Evolutionary conservation across 192 early-diverging fungal genomes (phyloP).

Genomic region (Podila clonocystis): DNA sequence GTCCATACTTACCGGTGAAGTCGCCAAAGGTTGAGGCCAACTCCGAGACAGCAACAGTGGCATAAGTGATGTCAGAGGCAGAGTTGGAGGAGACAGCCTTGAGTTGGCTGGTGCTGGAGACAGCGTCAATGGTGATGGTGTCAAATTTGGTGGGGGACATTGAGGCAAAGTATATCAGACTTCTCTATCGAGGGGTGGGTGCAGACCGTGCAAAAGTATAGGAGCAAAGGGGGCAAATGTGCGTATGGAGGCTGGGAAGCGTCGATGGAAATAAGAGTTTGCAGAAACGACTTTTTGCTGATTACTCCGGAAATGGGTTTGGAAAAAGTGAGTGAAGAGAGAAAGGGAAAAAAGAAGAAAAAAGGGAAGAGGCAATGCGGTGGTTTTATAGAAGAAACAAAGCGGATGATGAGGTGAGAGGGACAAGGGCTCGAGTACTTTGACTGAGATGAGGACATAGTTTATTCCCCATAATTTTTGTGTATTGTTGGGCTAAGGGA

Average conservation of each 20-base stretch:
- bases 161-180: slow-evolving; percentile 21
- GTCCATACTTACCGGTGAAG: slow-evolving; percentile 15
- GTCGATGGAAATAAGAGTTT: not conserved
- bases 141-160: slow-evolving; percentile 28
- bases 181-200: slow-evolving; percentile 42
- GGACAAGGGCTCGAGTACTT: too few species aligned
- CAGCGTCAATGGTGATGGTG: not conserved
- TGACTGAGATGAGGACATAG: too few species aligned
- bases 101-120: not conserved
- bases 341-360: too few species aligned
- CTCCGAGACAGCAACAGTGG: slow-evolving; percentile 3
- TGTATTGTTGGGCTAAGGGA: too few species aligned
- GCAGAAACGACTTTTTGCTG: slow-evolving; percentile 5
- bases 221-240: slow-evolving; percentile 5
- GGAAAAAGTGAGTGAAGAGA: too few species aligned
- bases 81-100: not conserved
- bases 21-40: slow-evolving; percentile 22
- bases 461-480: too few species aligned
- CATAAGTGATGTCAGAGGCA: slow-evolving; percentile 16
- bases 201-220: slow-evolving; percentile 36
- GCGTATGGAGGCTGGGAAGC: not conserved
- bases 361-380: too few species aligned
- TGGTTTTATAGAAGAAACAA: too few species aligned
- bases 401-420: too few species aligned
- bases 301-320: slow-evolving; percentile 1